These are phyloP conservation scores for Cardamine resedifolia DNA, from an alignment of 345 rosid species.

Conservation along the genomic window DNA sequence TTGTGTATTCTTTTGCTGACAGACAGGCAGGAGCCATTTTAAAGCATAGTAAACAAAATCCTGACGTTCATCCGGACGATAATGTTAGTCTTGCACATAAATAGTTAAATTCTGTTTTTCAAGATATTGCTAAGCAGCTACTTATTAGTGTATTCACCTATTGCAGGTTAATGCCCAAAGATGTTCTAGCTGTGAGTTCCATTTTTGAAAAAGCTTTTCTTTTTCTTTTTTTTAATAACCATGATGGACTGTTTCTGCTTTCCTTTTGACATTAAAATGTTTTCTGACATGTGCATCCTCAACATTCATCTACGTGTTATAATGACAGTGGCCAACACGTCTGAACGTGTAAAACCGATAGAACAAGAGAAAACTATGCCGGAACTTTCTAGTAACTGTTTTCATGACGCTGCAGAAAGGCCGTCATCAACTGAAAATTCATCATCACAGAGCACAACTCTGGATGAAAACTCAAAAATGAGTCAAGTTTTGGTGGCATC, in stretches of 20 bases:
- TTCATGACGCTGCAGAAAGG: constrained; percentile 30
- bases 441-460: constrained; percentile 35
- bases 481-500: constrained; percentile 37
- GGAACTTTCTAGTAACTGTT: constrained; percentile 32
- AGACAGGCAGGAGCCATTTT: constrained; percentile 57
- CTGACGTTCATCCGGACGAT: constrained; percentile 39
- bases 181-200: constrained; percentile 49
- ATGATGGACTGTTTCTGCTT: constrained; percentile 7
- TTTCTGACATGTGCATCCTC: not conserved
- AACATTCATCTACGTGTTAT: constrained; percentile 14
- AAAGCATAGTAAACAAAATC: constrained; percentile 33
- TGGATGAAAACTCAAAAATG: constrained; percentile 39
- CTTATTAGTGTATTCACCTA: constrained; percentile 25
- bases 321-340: constrained; percentile 36
- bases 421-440: constrained; percentile 13
- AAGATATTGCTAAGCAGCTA: not conserved
- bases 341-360: constrained; percentile 41
- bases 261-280: not conserved
- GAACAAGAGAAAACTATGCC: constrained; percentile 39
- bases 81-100: constrained; percentile 37
- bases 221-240: not conserved
- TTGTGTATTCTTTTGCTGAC: constrained; percentile 35
- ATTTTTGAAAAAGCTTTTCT: not conserved
- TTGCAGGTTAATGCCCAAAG: constrained; percentile 55
- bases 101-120: not conserved